phyloP scores from a whole-genome alignment of 352 stramenopile species.

The Globisporangium heterothallicum region DNA sequence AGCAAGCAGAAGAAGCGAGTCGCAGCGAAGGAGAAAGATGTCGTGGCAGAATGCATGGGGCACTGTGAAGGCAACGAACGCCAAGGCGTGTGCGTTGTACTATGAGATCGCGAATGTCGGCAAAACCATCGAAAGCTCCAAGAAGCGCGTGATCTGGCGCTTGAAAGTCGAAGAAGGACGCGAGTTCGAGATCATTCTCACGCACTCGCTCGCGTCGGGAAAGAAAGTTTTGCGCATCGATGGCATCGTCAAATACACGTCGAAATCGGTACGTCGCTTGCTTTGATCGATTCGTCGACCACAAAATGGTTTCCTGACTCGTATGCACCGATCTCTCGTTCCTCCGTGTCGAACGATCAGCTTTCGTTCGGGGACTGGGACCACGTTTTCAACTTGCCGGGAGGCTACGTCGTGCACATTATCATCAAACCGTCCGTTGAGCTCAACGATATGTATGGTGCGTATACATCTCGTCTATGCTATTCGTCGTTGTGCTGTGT shows the following conservation, averaged over 20 bases:
- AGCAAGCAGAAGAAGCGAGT: not conserved
- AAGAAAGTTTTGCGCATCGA: constrained; percentile 80
- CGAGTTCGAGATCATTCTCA: constrained; percentile 82
- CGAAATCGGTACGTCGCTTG: constrained; percentile 39
- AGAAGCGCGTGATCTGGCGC: constrained; percentile 80
- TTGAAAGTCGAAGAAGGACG: constrained; percentile 76
- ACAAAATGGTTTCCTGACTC: too few species aligned
- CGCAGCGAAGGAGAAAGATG: constrained; percentile 20
- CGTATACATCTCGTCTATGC: constrained; percentile 6
- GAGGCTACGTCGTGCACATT: constrained; percentile 74
- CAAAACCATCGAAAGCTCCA: constrained; percentile 81
- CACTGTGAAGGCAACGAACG: constrained; percentile 65
- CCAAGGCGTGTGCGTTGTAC: constrained; percentile 68
- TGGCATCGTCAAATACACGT: constrained; percentile 77
- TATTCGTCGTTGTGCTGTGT: too few species aligned
- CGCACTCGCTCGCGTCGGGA: constrained; percentile 70
- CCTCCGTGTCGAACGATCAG: constrained; percentile 13
- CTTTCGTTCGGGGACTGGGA: constrained; percentile 82
- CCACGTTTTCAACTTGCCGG: constrained; percentile 79
- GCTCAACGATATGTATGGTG: constrained; percentile 86
- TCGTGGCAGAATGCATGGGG: constrained; percentile 67
- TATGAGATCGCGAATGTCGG: constrained; percentile 78
- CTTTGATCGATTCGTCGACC: too few species aligned
- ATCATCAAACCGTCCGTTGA: constrained; percentile 84
- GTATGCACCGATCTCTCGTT: too few species aligned